Evolutionary conservation across 176 grass and related monocot species (phyloP).

Genomic region (Juncus effusus): DNA sequence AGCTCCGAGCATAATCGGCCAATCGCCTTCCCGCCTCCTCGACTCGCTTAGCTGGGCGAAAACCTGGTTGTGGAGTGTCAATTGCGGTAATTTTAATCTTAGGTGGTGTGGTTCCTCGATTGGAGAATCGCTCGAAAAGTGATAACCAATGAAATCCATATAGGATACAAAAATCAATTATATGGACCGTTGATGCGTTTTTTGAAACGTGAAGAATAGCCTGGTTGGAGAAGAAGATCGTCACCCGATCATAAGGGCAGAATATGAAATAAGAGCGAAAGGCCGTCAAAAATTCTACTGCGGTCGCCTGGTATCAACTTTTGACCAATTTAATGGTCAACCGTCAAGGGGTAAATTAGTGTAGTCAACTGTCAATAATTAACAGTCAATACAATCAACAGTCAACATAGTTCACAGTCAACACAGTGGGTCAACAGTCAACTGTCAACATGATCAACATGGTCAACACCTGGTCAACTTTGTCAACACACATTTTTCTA

Average conservation of each 20-base stretch:
- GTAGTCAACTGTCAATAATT: too few species aligned
- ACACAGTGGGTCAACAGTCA: too few species aligned
- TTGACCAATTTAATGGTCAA: too few species aligned
- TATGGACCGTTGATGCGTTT: slow-evolving; percentile 43
- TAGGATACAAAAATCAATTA: slow-evolving; percentile 67
- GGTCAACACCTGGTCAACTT: too few species aligned
- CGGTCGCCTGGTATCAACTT: slow-evolving; percentile 1
- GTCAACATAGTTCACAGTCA: too few species aligned
- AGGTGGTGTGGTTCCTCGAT: slow-evolving; percentile 27
- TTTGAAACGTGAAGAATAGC: slow-evolving; percentile 41
- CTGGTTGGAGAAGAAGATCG: slow-evolving; percentile 44
- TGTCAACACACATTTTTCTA: too few species aligned
- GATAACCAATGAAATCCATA: slow-evolving; percentile 74
- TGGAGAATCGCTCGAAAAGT: slow-evolving; percentile 44
- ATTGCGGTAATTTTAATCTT: slow-evolving; percentile 62
- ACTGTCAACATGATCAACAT: too few species aligned
- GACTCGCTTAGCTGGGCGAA: slow-evolving; percentile 33
- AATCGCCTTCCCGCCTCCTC: slow-evolving; percentile 37
- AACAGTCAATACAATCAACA: too few species aligned
- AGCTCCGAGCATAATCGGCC: slow-evolving; percentile 51
- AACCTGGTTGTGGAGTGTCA: slow-evolving; percentile 47
- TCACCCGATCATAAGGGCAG: slow-evolving; percentile 40
- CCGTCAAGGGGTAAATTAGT: too few species aligned
- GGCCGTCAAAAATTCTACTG: slow-evolving; percentile 26
- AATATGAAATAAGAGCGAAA: slow-evolving; percentile 20